Evolutionary conservation across 1,284 basidiomycete genomes (phyloP).

Genomic region (Heterobasidion parviporum): DNA sequence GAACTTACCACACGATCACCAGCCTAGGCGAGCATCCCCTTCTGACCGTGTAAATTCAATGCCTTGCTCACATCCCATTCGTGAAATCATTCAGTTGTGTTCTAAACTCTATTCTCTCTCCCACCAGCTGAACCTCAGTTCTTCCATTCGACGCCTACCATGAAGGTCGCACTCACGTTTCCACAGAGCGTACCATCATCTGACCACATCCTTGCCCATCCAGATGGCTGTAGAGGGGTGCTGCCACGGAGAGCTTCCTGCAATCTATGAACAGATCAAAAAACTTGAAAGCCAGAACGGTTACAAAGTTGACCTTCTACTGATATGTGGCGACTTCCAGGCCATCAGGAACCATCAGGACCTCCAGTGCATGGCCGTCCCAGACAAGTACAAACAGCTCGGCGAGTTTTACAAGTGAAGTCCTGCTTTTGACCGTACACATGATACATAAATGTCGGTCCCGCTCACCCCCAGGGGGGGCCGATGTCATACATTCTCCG

Average conservation of each 20-base stretch:
- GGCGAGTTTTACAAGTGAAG: constrained; percentile 80
- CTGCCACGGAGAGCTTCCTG: constrained; percentile 85
- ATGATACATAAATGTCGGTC: neutral
- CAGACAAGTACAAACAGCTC: constrained; percentile 80
- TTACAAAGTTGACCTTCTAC: constrained; percentile 74
- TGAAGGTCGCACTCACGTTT: neutral
- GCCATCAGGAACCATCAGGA: constrained; percentile 85
- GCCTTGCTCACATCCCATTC: too few relatives aligned
- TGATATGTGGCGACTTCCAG: constrained; percentile 96
- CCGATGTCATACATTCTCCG: neutral
- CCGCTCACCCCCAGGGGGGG: neutral
- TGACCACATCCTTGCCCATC: neutral
- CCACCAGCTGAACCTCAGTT: too few relatives aligned
- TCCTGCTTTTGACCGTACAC: neutral
- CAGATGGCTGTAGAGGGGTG: constrained; percentile 93
- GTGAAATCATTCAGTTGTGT: too few relatives aligned
- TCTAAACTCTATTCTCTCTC: too few relatives aligned
- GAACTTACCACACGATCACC: too few relatives aligned
- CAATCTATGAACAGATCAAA: constrained; percentile 77
- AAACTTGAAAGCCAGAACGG: constrained; percentile 52
- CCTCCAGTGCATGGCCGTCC: constrained; percentile 86
- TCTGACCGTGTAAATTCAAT: too few relatives aligned
- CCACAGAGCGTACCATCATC: neutral
- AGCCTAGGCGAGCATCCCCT: too few relatives aligned
- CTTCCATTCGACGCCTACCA: neutral